These are phyloP conservation scores for Mortierella sp. DNA, from an alignment of 371 early-diverging fungal genomes.

Conservation along the genomic window DNA sequence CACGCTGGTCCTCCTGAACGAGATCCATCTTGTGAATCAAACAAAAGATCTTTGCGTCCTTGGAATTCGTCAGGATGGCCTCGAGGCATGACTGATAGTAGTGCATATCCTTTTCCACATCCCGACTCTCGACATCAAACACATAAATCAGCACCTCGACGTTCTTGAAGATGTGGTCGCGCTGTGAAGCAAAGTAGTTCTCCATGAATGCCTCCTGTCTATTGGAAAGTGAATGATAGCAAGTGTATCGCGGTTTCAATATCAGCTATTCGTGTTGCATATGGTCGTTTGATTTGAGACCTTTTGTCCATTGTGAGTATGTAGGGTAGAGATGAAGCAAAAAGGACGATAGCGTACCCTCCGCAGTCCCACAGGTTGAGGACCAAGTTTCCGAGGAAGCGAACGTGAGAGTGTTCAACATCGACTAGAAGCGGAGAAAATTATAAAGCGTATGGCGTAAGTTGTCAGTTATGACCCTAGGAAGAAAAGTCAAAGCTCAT, in stretches of 20 bases:
- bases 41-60: conserved; percentile 94
- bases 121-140: conserved; percentile 96
- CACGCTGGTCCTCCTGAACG: conserved; percentile 82
- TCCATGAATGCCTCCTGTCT: conserved; percentile 98
- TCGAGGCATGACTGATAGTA: conserved; percentile 93
- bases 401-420: conserved; percentile 96
- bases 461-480: background rate
- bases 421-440: conserved; percentile 74
- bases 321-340: no score
- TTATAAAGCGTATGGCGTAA: background rate
- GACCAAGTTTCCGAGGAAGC: conserved; percentile 94
- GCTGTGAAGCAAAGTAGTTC: conserved; percentile 92
- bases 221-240: background rate
- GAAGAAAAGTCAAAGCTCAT: background rate
- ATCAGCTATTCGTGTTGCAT: background rate
- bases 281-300: background rate
- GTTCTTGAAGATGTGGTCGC: conserved; percentile 95
- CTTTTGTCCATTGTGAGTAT: background rate
- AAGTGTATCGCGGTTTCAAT: background rate
- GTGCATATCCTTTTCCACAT: conserved; percentile 90
- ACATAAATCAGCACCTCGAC: conserved; percentile 98
- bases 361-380: conserved; percentile 98
- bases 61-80: conserved; percentile 84
- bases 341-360: conserved; percentile 65
- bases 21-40: conserved; percentile 98